A percentile compares a stretch with the other conserved stretches of the same genome.
phyloP scores from a whole-genome alignment of 2,329 filamentous ascomycete species.

The Apiospora phragmitis region DNA sequence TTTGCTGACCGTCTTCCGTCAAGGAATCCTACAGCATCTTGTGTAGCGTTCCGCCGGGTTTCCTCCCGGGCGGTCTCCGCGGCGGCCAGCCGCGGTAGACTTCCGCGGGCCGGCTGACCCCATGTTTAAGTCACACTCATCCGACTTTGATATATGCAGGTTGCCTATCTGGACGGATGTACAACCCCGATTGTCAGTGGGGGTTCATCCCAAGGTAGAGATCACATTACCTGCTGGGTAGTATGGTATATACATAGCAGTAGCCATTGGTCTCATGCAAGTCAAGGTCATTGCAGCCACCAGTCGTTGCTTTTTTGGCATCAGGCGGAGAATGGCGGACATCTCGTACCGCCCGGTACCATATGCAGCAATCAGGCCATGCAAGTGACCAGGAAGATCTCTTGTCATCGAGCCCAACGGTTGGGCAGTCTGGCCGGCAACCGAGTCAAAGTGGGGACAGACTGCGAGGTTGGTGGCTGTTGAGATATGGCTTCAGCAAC shows the following conservation, averaged over 20 bases:
- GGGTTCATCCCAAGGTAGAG: background rate
- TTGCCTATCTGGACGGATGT: background rate
- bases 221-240: background rate
- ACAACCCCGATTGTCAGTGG: background rate
- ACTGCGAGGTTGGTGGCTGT: background rate
- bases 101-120: background rate
- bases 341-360: background rate
- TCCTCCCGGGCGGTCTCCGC: background rate
- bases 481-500: background rate
- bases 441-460: background rate
- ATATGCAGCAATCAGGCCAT: background rate
- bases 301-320: background rate
- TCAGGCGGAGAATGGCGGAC: background rate
- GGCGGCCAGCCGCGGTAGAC: background rate
- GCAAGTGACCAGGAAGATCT: background rate
- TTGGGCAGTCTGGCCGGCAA: background rate
- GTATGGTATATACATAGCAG: background rate
- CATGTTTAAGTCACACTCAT: background rate
- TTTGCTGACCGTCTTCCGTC: background rate
- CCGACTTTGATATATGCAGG: background rate
- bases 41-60: background rate
- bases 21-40: slow-evolving; percentile 2
- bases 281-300: background rate
- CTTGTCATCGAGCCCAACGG: background rate
- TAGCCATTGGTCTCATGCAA: background rate